Percentiles rank a stretch among this genome's conserved stretches.
phyloP scores from a whole-genome alignment of 108 stramenopile genomes.

The Pseudonitzschia pungens region DNA sequence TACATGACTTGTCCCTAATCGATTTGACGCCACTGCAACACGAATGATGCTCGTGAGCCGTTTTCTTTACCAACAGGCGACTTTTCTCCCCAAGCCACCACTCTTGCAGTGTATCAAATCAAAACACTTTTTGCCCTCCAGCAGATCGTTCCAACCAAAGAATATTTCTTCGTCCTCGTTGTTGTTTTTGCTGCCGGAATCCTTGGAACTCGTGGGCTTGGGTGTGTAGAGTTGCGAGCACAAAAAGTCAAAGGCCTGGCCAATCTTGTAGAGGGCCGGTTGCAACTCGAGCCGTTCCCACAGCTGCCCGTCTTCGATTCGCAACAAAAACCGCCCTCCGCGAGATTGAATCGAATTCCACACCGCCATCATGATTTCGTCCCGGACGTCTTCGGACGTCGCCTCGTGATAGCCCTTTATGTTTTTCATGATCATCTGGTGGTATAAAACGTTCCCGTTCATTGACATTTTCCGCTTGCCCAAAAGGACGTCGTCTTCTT shows the following conservation, averaged over 20 bases:
- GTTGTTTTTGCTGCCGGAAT: not conserved
- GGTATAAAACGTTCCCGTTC: conserved; percentile 24
- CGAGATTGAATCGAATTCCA: conserved; percentile 1
- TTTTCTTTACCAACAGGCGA: conserved; percentile 9
- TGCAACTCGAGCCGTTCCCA: conserved; percentile 18
- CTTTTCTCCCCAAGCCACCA: not conserved
- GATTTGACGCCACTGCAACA: no score
- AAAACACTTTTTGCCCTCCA: conserved; percentile 10
- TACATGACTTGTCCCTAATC: no score
- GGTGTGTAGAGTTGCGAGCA: not conserved
- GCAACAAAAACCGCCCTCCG: conserved; percentile 13
- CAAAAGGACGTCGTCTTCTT: conserved; percentile 22
- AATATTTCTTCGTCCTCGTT: conserved; percentile 10
- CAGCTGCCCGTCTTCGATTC: conserved; percentile 9
- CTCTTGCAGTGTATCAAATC: conserved; percentile 13
- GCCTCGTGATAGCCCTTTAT: conserved; percentile 20
- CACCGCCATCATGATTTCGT: conserved; percentile 17
- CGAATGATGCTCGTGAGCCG: no score
- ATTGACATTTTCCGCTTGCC: conserved; percentile 21
- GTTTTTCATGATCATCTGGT: conserved; percentile 25
- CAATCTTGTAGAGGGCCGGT: conserved; percentile 6
- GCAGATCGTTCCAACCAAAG: conserved; percentile 19
- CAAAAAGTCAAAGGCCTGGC: conserved; percentile 21
- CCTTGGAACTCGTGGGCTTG: conserved; percentile 7
- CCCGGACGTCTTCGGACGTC: not conserved